phyloP scores from a whole-genome alignment of 352 stramenopile genomes.

The Phytophthora aleatoria region DNA sequence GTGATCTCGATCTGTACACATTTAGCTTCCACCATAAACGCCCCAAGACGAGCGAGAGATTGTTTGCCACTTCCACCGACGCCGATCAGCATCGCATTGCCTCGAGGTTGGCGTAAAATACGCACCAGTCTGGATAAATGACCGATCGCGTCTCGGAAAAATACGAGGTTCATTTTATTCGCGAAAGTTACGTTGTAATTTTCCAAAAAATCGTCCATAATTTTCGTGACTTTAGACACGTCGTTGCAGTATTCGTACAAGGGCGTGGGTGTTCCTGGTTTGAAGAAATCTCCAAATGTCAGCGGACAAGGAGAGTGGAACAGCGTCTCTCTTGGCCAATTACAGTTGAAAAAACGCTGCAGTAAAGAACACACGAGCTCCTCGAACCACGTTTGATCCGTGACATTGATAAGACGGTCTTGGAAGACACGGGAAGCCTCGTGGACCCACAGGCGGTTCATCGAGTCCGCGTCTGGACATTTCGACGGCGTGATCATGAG shows the following conservation, averaged over 20 bases:
- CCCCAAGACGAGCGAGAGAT: slow-evolving; percentile 89
- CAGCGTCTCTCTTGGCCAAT: slow-evolving; percentile 77
- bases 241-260: slow-evolving; percentile 90
- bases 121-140: slow-evolving; percentile 90
- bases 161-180: slow-evolving; percentile 96
- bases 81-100: slow-evolving; percentile 96
- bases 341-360: slow-evolving; percentile 72
- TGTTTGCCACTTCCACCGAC: slow-evolving; percentile 95
- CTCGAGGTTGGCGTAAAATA: slow-evolving; percentile 91
- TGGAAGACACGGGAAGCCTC: slow-evolving; percentile 93
- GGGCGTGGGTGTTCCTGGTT: slow-evolving; percentile 68
- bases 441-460: slow-evolving; percentile 93
- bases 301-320: slow-evolving; percentile 90
- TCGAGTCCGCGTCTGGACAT: slow-evolving; percentile 81
- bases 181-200: slow-evolving; percentile 95
- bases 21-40: slow-evolving; percentile 92
- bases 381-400: slow-evolving; percentile 93
- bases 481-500: slow-evolving; percentile 92
- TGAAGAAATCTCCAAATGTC: slow-evolving; percentile 94
- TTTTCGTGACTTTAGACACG: slow-evolving; percentile 74
- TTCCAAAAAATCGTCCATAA: slow-evolving; percentile 93
- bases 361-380: slow-evolving; percentile 87
- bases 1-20: slow-evolving; percentile 94
- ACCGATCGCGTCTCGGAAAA: slow-evolving; percentile 93
- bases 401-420: slow-evolving; percentile 89